These are phyloP conservation scores for Coemansia brasiliensis DNA, from an alignment of 192 early-diverging fungal species.

Conservation along the genomic window DNA sequence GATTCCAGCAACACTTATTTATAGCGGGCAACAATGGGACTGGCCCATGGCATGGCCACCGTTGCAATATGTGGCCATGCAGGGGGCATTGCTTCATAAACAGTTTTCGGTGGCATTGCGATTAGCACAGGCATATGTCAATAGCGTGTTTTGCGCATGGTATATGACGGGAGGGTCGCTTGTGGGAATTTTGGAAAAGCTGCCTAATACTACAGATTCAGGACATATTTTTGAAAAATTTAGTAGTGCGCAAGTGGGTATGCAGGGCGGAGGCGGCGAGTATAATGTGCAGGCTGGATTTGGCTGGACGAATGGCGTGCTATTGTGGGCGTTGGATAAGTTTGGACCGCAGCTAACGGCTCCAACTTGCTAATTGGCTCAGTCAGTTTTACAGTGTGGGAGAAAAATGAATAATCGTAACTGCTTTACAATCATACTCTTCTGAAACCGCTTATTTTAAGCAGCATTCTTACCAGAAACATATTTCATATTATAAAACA, in stretches of 20 bases:
- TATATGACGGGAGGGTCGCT: conserved; percentile 65
- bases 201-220: conserved; percentile 43
- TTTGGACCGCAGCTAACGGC: conserved; percentile 37
- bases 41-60: conserved; percentile 73
- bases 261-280: conserved; percentile 64
- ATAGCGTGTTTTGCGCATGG: conserved; percentile 68
- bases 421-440: too few relatives aligned
- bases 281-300: conserved; percentile 71
- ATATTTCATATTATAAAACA: background rate
- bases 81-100: conserved; percentile 40
- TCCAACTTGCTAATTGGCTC: conserved; percentile 9
- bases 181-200: conserved; percentile 47
- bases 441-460: too few relatives aligned
- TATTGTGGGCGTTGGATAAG: conserved; percentile 60
- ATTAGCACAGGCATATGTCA: conserved; percentile 58
- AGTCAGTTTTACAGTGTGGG: too few relatives aligned
- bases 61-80: conserved; percentile 58
- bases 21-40: conserved; percentile 74
- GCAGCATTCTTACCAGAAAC: background rate
- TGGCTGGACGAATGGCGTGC: conserved; percentile 78
- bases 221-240: conserved; percentile 82
- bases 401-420: too few relatives aligned
- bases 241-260: conserved; percentile 53
- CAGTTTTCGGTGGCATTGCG: conserved; percentile 18
- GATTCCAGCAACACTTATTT: conserved; percentile 58